Percentiles rank a stretch among this genome's conserved stretches.
Evolutionary conservation across 1,139 yeast genomes (phyloP).

Genomic region (Debaryomyces psychrophilus): DNA sequence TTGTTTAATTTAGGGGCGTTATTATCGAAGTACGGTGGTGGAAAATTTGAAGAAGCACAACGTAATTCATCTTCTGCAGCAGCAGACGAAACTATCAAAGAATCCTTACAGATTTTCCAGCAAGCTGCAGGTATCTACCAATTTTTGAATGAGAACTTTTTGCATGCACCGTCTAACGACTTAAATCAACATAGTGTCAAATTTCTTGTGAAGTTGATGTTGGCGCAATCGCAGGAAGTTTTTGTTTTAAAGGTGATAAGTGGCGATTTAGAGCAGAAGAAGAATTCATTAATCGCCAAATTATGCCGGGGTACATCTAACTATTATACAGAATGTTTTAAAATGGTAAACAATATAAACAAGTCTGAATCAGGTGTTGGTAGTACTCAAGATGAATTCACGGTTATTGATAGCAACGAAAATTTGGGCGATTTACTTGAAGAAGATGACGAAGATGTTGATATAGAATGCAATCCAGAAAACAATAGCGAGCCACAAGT

Average conservation of each 20-base stretch:
- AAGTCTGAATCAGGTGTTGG: slow-evolving; percentile 13
- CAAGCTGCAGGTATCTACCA: slow-evolving; percentile 80
- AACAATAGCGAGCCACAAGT: slow-evolving; percentile 41
- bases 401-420: slow-evolving; percentile 18
- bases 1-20: slow-evolving; percentile 63
- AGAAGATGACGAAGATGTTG: slow-evolving; percentile 19
- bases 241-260: slow-evolving; percentile 67
- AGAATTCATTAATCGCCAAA: slow-evolving; percentile 72
- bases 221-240: slow-evolving; percentile 89
- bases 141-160: slow-evolving; percentile 75
- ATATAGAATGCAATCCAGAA: slow-evolving; percentile 16
- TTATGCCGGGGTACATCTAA: slow-evolving; percentile 65
- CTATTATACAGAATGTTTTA: slow-evolving; percentile 55
- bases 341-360: slow-evolving; percentile 32
- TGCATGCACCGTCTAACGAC: slow-evolving; percentile 89
- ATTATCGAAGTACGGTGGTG: slow-evolving; percentile 52
- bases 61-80: slow-evolving; percentile 43
- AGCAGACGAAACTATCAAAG: slow-evolving; percentile 50
- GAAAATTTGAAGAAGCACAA: slow-evolving; percentile 46
- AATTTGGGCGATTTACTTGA: slow-evolving; percentile 15
- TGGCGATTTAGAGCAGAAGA: slow-evolving; percentile 48
- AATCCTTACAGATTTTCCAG: slow-evolving; percentile 64
- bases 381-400: slow-evolving; percentile 10
- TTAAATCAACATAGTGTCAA: slow-evolving; percentile 68
- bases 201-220: slow-evolving; percentile 64